Conservation (phyloP, 495 filamentous ascomycete species). For the Sordaria brevicollis region DNA sequence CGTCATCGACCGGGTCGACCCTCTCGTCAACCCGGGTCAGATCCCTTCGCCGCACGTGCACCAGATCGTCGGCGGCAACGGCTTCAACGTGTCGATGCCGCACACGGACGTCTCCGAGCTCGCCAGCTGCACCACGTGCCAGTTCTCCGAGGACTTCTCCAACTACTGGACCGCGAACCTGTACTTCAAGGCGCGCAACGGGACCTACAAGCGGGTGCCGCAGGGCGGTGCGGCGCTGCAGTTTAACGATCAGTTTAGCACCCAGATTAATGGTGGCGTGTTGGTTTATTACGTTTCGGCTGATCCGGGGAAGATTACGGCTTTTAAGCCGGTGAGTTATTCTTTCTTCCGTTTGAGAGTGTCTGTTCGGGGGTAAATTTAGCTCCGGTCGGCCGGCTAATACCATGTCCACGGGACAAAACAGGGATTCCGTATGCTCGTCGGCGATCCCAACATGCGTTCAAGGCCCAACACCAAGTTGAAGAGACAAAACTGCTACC, state of each 20-base stretch:
- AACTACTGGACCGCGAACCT: constrained; percentile 43
- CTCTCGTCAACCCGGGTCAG: constrained; percentile 30
- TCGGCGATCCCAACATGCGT: constrained; percentile 35
- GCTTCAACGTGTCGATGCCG: constrained; percentile 34
- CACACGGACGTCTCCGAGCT: constrained; percentile 25
- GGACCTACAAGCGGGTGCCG: constrained; percentile 37
- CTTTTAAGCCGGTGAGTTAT: constrained; percentile 38
- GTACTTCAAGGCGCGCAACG: constrained; percentile 39
- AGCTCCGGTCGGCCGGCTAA: neutral
- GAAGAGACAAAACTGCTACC: constrained; percentile 37
- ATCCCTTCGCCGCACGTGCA: constrained; percentile 31
- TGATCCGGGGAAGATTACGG: constrained; percentile 39
- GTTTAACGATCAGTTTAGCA: constrained; percentile 39
- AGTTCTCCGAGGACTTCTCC: constrained; percentile 32
- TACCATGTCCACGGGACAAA: neutral
- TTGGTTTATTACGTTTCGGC: constrained; percentile 46
- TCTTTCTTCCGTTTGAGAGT: neutral
- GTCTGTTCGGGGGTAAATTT: neutral
- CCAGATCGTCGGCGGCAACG: constrained; percentile 36
- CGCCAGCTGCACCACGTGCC: constrained; percentile 32
- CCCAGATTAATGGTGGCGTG: constrained; percentile 37
- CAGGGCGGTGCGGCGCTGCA: constrained; percentile 33
- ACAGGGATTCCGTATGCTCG: constrained; percentile 44
- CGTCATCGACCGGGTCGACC: constrained; percentile 35
- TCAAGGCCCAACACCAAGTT: constrained; percentile 25